Conservation (phyloP, 805 yeast species). For the Metschnikowia gelsemii region DNA sequence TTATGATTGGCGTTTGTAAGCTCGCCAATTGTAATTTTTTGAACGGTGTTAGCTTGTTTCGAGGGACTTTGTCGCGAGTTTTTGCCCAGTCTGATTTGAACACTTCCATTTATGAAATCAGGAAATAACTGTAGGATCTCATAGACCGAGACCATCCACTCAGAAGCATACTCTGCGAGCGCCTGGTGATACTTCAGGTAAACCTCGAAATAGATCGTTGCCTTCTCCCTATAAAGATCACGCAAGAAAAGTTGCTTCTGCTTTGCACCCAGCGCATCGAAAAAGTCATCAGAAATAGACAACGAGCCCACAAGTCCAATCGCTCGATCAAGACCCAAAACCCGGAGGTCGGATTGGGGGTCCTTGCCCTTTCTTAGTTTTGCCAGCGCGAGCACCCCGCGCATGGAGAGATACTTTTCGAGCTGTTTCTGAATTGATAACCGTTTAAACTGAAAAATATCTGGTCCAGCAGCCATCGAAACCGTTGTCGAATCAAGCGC, state of each 20-base stretch:
- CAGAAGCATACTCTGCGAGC: conserved; percentile 39
- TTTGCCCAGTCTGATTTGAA: conserved; percentile 10
- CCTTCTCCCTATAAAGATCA: conserved; percentile 36
- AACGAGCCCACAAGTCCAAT: conserved; percentile 32
- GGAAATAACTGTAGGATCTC: conserved; percentile 41
- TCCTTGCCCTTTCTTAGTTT: conserved; percentile 25
- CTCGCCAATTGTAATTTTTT: conserved; percentile 7
- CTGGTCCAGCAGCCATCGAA: conserved; percentile 29
- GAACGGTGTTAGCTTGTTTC: conserved; percentile 5
- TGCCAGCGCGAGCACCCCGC: conserved; percentile 16
- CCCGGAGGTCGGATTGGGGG: conserved; percentile 29
- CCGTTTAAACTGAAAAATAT: conserved; percentile 32
- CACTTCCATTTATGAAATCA: conserved; percentile 34
- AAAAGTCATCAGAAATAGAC: conserved; percentile 26
- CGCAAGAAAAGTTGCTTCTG: conserved; percentile 34
- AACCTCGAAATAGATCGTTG: conserved; percentile 31
- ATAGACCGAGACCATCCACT: conserved; percentile 38
- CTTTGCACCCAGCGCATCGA: conserved; percentile 24
- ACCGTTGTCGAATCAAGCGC: conserved; percentile 14
- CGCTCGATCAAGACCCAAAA: conserved; percentile 36
- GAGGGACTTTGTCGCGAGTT: background rate
- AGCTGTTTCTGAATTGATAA: conserved; percentile 33
- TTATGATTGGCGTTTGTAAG: background rate
- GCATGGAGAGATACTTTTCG: conserved; percentile 33
- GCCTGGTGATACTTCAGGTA: conserved; percentile 39